Evolutionary conservation across 2,329 filamentous ascomycete species (phyloP), one percentile per base, ranked within the genome.

Genomic region (Malbranchea cinnamomea): DNA sequence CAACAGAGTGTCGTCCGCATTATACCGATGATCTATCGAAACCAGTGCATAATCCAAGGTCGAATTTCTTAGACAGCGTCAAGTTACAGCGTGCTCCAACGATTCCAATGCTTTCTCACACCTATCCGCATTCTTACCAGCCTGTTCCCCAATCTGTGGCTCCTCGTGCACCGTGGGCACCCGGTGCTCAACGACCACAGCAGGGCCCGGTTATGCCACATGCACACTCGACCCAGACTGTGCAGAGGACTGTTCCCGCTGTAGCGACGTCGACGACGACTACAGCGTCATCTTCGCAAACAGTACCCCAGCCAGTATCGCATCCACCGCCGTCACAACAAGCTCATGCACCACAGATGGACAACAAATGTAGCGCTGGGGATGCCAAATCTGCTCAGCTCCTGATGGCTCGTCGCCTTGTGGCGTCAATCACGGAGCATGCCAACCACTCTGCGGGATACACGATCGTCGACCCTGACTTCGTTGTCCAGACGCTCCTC

Each of bases 1-100:
- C 87, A 13, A 94, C 87, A 5, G 87, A 95, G 47, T 79, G 83
- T 31, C 84, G 77, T 52, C 77, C 84, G 15, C 83, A 91, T 50
- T 98, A 89, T 56, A 92, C 85, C 4, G 80, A 89, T 45, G 74
- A 92, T 54, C 71, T 68, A 24, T 59, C 55, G 35, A 63, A 61
- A 34, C 41, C 44, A 36, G 42, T 56, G 38, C 57, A 63, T 53
- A 62, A 65, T 45, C 53, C 55, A 38, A 51, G 55, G 37, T 56
- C 59, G 37, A 62, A 62, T 52, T 65, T 64, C 53, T 50, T 65
- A 32, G 59, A 62, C 39, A 56, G 51, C 40, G 55, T 62, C 37
- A 56, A 55, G 47, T 50, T 49, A 33, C 45, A 51, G 46, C 48
- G 49, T 45, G 46, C 49, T 34, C 40, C 37, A 18, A 31, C 32